A percentile compares a stretch with the other conserved stretches of the same genome.
These are phyloP conservation scores for Pichia thaimueangensis DNA, from an alignment of 805 yeast genomes.

Conservation along the genomic window DNA sequence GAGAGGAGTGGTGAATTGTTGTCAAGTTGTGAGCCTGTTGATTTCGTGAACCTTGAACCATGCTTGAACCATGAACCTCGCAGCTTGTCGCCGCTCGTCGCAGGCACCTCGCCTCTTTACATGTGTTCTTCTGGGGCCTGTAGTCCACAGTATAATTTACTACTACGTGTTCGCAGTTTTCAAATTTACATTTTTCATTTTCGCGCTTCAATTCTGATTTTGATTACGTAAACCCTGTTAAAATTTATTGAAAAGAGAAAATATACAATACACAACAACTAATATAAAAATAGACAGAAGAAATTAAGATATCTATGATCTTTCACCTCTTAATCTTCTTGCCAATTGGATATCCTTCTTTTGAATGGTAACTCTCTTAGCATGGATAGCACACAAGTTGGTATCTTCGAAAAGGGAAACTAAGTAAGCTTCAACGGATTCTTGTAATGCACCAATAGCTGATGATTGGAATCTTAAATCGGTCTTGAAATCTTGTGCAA, in stretches of 20 bases:
- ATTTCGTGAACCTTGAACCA: no score
- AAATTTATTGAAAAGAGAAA: not conserved
- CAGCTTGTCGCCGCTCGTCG: no score
- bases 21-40: no score
- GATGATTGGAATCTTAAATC: slow-evolving; percentile 95
- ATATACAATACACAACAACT: not conserved
- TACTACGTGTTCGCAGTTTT: no score
- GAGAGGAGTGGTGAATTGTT: not conserved
- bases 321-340: slow-evolving; percentile 96
- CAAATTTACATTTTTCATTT: no score
- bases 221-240: slow-evolving; percentile 2
- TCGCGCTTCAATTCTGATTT: no score
- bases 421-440: slow-evolving; percentile 96
- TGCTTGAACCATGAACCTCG: no score
- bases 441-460: slow-evolving; percentile 97
- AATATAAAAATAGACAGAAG: not conserved
- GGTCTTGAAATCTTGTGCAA: slow-evolving; percentile 89
- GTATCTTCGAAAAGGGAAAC: slow-evolving; percentile 97
- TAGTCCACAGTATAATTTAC: no score
- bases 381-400: slow-evolving; percentile 97
- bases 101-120: no score
- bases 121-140: no score
- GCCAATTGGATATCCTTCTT: slow-evolving; percentile 98
- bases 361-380: slow-evolving; percentile 97
- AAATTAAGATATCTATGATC: slow-evolving; percentile 46